Base-by-base conservation (phyloP, 2,329 filamentous ascomycete species). In the Neoarthrinium moseri region DNA sequence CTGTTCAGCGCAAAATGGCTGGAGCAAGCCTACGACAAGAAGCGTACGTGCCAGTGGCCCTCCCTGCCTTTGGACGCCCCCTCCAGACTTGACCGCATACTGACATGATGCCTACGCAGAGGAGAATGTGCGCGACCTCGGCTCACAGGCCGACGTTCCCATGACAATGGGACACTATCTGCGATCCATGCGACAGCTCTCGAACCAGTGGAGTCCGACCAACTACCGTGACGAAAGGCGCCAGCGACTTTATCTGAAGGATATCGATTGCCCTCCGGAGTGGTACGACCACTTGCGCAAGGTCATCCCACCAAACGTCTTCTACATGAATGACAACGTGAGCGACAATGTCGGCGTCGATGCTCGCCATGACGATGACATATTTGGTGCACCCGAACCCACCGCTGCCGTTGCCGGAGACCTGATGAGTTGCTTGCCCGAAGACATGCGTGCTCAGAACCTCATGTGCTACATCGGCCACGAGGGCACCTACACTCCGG, bases 391-490 rank as follows among this genome's bases (percentile, higher is more conserved):
- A 27, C 66, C 74, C 32, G 77, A 78, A 34, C 73, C 67, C n/a
- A 77, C 77, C 0, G 77, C 84, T 40, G 87, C 86, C 3, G 80
- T 84, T 36, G 86, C 91, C 2, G 92, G 92, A 6, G 94, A 99
- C 61, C 70, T 99, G 26, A 99, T 99, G 94, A 95, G 91, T 63
- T 91, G 87, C 57, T 76, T 99, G 4, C 90, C 91, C 1, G 71
- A 78, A 34, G 81, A 86, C 33, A 96, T 96, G 89, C 86, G 91
- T 39, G 94, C 94, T 1, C 85, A 96, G 61, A 99, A 99, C 52
- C 75, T 99, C 56, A 96, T 96, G 94, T 97, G 92, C 64, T 99
- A 99, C 59, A 86, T 97, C 57, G 94, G 94, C 0, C 92, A 97
- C 58, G 94, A 99, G 70, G 94, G 94, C 5, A 99, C 94, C 1